Evolutionary conservation across 139 green algal genomes (phyloP), one percentile per base, ranked within the genome.

Genomic region (Pseudopediastrum boryanum): DNA sequence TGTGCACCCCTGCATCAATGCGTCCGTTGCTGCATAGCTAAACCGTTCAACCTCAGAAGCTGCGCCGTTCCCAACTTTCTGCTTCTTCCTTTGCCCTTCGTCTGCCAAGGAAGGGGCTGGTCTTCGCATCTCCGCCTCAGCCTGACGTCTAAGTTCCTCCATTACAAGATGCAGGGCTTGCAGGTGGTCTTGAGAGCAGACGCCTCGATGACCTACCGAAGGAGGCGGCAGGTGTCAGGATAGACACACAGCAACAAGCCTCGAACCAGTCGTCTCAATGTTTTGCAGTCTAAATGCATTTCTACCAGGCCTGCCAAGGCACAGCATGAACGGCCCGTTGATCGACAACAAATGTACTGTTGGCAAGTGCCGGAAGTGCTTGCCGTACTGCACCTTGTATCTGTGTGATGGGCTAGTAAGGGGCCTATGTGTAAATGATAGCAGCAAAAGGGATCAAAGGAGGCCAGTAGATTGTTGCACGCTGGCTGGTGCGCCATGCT

Each of bases 111-210:
- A 13, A 5, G 56, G 71, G 7, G 71, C 71, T 23, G 54, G 27
- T 6, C 54, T 43, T 2, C 38, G 38, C 56, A 70, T 78, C n/a
- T 78, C 27, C 1, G 71, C 51, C 33, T 78, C 71, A 10, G 71
- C 71, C 41, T 36, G 52, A 16, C 27, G 36, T 13, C 67, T 78
- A 3, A 78, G 36, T 27, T 78, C 13, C 23, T 51, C 33, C 23
- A 78, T 35, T 36, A 27, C 44, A 31, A 33, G 43, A 35, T 33
- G 61, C 61, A 12, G 38, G 29, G 19, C 2, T 2, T 58, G 36
- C 52, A 5, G 35, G 19, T 58, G 51, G 23, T 42, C 31, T 35
- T 64, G 33, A 70, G 36, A 70, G 27, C n/a, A n/a, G 10, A 21
- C 13, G 16, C n/a, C 33, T n/a, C 54, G 21, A 27, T 27, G 35